phyloP scores from a whole-genome alignment of 2,329 filamentous ascomycete species.

The Daldinia sp. region DNA sequence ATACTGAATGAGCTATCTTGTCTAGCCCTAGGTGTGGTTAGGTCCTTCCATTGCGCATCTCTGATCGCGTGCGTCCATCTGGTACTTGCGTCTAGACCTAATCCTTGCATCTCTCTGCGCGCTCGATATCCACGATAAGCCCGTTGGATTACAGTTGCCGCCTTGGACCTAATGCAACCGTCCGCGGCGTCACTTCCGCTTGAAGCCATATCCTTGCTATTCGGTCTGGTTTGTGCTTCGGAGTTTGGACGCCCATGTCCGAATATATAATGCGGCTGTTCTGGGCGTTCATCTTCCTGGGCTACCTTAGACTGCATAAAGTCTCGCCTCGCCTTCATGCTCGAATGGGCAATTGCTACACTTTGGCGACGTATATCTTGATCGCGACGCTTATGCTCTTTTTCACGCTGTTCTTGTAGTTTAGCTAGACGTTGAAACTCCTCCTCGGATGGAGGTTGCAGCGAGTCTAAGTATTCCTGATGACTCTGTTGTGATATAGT shows the following conservation, averaged over 20 bases:
- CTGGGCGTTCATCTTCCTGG: constrained; percentile 20
- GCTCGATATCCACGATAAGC: constrained; percentile 81
- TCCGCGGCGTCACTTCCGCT: constrained; percentile 33
- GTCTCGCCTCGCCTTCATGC: constrained; percentile 45
- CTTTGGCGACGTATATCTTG: constrained; percentile 46
- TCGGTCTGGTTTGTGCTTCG: constrained; percentile 17
- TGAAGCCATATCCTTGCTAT: constrained; percentile 16
- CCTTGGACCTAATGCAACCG: constrained; percentile 48
- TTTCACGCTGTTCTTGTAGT: constrained; percentile 58
- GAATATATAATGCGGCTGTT: constrained; percentile 18
- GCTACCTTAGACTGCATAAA: constrained; percentile 46
- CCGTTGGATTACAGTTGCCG: constrained; percentile 69
- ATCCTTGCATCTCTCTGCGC: constrained; percentile 73
- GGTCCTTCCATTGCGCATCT: constrained; percentile 63
- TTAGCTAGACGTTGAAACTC: constrained; percentile 59
- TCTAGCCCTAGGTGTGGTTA: constrained; percentile 55
- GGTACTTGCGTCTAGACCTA: constrained; percentile 72
- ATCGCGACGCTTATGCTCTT: constrained; percentile 53
- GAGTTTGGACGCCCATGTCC: constrained; percentile 17
- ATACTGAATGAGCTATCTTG: constrained; percentile 32
- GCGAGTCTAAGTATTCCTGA: constrained; percentile 60
- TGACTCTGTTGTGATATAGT: constrained; percentile 41
- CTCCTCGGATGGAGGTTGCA: constrained; percentile 56
- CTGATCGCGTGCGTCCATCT: constrained; percentile 74
- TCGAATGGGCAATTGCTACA: constrained; percentile 30